phyloP scores from a whole-genome alignment of 371 early-diverging fungal species.

The Rhizomucor pusillus region DNA sequence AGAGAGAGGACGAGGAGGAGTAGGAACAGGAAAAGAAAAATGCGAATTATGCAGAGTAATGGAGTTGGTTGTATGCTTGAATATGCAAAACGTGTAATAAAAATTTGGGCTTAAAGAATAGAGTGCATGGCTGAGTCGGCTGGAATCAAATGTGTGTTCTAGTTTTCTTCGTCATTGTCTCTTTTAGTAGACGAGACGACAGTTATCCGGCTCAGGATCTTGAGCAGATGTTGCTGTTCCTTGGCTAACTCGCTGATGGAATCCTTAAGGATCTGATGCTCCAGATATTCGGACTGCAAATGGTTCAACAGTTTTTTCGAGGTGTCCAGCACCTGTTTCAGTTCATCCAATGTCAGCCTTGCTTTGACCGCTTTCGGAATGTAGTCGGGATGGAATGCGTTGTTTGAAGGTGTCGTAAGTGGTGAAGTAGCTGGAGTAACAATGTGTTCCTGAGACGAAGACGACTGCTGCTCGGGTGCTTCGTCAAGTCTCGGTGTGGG shows the following conservation, averaged over 20 bases:
- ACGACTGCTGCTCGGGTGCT: not conserved
- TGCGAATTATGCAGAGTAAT: too few species aligned
- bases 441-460: constrained; percentile 12
- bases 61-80: too few species aligned
- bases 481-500: constrained; percentile 3
- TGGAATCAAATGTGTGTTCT: too few species aligned
- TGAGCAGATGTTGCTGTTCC: constrained; percentile 21
- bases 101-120: too few species aligned
- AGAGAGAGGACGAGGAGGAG: too few species aligned
- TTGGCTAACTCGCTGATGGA: constrained; percentile 17
- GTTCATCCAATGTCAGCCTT: constrained; percentile 25
- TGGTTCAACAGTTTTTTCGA: constrained; percentile 25
- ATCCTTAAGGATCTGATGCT: constrained; percentile 16
- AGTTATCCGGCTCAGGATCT: not conserved
- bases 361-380: constrained; percentile 37
- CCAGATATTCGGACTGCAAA: constrained; percentile 21
- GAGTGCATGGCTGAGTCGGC: too few species aligned
- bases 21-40: too few species aligned
- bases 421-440: constrained; percentile 36
- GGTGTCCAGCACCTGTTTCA: constrained; percentile 31
- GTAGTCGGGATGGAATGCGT: constrained; percentile 40
- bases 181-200: too few species aligned
- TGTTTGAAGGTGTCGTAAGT: constrained; percentile 40
- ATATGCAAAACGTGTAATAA: too few species aligned
- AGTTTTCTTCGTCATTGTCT: too few species aligned